phyloP scores from a whole-genome alignment of 768 basidiomycete genomes.

The Suillus plorans region DNA sequence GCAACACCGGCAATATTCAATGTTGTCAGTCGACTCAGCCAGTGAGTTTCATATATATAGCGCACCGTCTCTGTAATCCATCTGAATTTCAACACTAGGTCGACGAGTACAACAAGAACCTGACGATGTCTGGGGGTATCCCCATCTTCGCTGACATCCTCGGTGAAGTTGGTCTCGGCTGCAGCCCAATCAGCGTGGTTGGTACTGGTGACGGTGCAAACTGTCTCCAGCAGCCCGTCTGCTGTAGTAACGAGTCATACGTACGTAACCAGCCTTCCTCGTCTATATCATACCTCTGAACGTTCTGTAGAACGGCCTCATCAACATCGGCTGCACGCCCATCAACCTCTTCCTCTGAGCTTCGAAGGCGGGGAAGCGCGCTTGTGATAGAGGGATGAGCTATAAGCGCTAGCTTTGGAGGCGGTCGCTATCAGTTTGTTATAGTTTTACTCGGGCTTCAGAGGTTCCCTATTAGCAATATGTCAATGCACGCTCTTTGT shows the following conservation, averaged over 20 bases:
- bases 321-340: conserved; percentile 12
- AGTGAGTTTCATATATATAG: conserved; percentile 13
- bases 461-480: neutral
- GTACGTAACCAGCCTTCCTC: conserved; percentile 13
- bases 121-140: conserved; percentile 6
- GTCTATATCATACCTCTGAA: neutral
- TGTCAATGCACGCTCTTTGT: conserved; percentile 4
- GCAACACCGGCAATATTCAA: conserved; percentile 18
- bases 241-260: conserved; percentile 19
- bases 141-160: conserved; percentile 14
- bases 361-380: neutral
- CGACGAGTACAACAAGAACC: conserved; percentile 3
- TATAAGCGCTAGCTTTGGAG: neutral
- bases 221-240: conserved; percentile 28
- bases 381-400: neutral
- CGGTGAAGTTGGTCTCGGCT: conserved; percentile 24
- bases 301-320: conserved; percentile 6
- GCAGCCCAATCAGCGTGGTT: conserved; percentile 19
- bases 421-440: conserved; percentile 2
- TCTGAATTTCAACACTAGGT: conserved; percentile 12
- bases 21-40: conserved; percentile 22
- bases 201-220: conserved; percentile 20
- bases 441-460: neutral
- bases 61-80: neutral
- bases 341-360: conserved; percentile 1